Evolutionary conservation across 208 protist species (phyloP).

Genomic region (Porcisia deanei): DNA sequence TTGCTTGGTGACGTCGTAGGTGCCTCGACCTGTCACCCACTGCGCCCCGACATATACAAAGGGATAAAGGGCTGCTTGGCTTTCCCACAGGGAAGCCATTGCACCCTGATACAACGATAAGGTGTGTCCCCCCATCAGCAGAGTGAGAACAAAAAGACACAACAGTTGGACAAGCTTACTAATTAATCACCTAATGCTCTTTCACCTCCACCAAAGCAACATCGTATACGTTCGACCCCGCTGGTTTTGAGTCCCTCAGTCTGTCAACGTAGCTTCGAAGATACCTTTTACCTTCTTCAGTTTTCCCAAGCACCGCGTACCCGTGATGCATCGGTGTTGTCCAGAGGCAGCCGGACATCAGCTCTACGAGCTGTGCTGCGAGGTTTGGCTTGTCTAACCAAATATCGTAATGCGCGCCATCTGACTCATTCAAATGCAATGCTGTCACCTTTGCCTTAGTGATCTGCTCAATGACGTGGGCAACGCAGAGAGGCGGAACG

Average conservation of each 20-base stretch:
- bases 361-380: conserved; percentile 31
- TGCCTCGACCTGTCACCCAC: not conserved
- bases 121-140: not conserved
- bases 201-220: conserved; percentile 49
- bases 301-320: conserved; percentile 56
- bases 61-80: no score
- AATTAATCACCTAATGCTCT: conserved; percentile 31
- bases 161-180: conserved; percentile 5
- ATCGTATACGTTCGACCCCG: conserved; percentile 34
- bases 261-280: conserved; percentile 46
- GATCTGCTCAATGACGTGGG: conserved; percentile 71
- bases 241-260: conserved; percentile 38
- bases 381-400: conserved; percentile 74
- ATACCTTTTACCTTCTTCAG: conserved; percentile 49
- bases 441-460: conserved; percentile 51
- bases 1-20: not conserved
- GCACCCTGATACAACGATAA: not conserved
- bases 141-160: conserved; percentile 2
- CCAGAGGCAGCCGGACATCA: conserved; percentile 50
- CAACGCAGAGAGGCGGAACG: conserved; percentile 65
- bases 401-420: conserved; percentile 43
- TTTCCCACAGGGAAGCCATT: no score
- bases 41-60: no score
- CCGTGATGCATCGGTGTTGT: conserved; percentile 69
- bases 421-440: conserved; percentile 37